Evolutionary conservation across 176 grass and related monocot genomes (phyloP).

Genomic region (Avena insularis): DNA sequence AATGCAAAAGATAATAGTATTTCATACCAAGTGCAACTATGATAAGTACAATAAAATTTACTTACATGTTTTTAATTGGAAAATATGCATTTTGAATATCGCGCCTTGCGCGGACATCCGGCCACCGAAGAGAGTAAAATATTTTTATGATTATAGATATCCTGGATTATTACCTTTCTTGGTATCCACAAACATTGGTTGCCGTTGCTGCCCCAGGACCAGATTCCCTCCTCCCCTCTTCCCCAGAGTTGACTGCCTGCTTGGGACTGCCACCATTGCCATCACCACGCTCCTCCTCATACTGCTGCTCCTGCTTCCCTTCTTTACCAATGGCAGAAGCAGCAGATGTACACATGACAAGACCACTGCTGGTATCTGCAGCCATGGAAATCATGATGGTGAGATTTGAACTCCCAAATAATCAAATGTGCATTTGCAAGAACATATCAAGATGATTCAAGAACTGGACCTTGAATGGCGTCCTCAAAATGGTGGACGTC

Average conservation of each 20-base stretch:
- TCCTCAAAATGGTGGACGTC: conserved; percentile 35
- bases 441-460: not conserved
- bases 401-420: not conserved
- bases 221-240: conserved; percentile 61
- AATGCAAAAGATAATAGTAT: not conserved
- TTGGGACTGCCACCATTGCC: conserved; percentile 42
- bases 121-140: not conserved
- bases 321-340: conserved; percentile 7
- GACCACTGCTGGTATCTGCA: conserved; percentile 49
- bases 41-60: too few relatives aligned
- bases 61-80: not conserved
- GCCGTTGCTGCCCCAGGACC: conserved; percentile 32
- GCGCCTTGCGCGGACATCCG: not conserved
- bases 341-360: conserved; percentile 32
- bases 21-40: too few relatives aligned
- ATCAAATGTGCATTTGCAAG: not conserved
- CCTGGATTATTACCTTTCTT: conserved; percentile 68
- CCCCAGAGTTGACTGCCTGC: conserved; percentile 57
- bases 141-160: conserved; percentile 37
- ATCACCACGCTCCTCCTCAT: conserved; percentile 16
- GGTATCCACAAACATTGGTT: conserved; percentile 63
- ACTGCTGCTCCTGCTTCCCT: conserved; percentile 36
- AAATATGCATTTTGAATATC: conserved; percentile 16
- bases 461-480: conserved; percentile 53
- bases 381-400: conserved; percentile 1